Base-by-base conservation (phyloP, 2,329 filamentous ascomycete species). In the Lasiodiplodia gonubiensis region DNA sequence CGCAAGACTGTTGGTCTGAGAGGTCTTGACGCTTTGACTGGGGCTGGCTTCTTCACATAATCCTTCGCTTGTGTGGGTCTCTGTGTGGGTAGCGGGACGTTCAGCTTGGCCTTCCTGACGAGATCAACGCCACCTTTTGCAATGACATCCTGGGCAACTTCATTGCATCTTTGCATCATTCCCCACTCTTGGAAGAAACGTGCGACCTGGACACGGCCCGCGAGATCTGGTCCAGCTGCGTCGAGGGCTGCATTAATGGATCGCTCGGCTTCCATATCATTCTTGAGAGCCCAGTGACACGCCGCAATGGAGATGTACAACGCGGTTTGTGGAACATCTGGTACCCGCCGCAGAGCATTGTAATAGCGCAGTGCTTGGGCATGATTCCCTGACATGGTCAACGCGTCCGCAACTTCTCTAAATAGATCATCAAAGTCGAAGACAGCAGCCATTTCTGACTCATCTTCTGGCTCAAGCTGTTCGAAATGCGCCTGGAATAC, bases 401-500 rank as follows among this genome's bases (percentile, higher is more conserved):
- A 80, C 10, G 83, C 82, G 75, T 90, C 85, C 8, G 86, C 89
- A 30, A 86, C 85, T 70, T 96, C 90, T 69, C 90, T 88, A 71
- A 94, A 90, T n/a, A 97, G 85, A 76, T 96, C 91, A 16, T 89
- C 87, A 72, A 92, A 93, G 67, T 92, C 88, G 64, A 84, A 84
- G 8, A 92, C 83, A 37, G 76, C 84, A 64, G 76, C 83, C 74
- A 78, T 79, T 77, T 82, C 77, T 64, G 77, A 80, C 70, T 76
- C 80, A 55, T 89, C 85, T 7, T 87, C 84, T 2, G 91, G 89
- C 60, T 92, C 86, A 33, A 97, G 83, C 81, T 90, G 89, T 68
- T 86, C 81, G 67, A 85, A 79, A 69, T 85, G 83, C 42, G 73
- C 73, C 75, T 81, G 67, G 5, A 23, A 14, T 14, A 10, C 7